Conservation (phyloP, 192 early-diverging fungal genomes). For the Backusella sp. region DNA sequence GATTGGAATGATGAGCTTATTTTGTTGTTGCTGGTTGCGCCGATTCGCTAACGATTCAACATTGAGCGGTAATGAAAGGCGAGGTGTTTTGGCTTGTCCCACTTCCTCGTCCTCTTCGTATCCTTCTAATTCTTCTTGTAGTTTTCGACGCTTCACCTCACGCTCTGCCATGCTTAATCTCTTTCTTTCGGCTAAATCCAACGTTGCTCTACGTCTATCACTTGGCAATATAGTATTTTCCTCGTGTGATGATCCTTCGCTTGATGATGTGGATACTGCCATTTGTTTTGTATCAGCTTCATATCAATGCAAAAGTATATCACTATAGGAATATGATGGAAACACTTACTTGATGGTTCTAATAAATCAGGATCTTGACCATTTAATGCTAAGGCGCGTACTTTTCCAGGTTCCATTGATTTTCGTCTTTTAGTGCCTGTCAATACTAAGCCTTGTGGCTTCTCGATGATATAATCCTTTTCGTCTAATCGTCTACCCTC, state of each 20-base stretch:
- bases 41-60: neutral
- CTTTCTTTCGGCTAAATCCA: neutral
- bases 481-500: slow-evolving; percentile 16
- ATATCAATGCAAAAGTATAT: neutral
- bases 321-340: no score
- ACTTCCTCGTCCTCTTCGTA: neutral
- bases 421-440: slow-evolving; percentile 23
- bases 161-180: neutral
- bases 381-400: slow-evolving; percentile 10
- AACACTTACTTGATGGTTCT: neutral
- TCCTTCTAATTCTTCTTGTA: neutral
- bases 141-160: neutral
- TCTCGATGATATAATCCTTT: slow-evolving; percentile 24
- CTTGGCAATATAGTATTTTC: neutral
- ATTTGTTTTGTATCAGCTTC: neutral
- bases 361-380: neutral
- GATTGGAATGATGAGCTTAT: neutral
- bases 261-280: neutral
- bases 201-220: neutral
- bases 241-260: neutral
- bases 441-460: slow-evolving; percentile 9
- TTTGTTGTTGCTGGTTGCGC: neutral
- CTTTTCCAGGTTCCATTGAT: slow-evolving; percentile 37
- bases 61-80: neutral
- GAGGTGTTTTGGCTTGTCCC: neutral